Conservation (phyloP, 2,329 filamentous ascomycete genomes). For the Achaetomium macrosporum region DNA sequence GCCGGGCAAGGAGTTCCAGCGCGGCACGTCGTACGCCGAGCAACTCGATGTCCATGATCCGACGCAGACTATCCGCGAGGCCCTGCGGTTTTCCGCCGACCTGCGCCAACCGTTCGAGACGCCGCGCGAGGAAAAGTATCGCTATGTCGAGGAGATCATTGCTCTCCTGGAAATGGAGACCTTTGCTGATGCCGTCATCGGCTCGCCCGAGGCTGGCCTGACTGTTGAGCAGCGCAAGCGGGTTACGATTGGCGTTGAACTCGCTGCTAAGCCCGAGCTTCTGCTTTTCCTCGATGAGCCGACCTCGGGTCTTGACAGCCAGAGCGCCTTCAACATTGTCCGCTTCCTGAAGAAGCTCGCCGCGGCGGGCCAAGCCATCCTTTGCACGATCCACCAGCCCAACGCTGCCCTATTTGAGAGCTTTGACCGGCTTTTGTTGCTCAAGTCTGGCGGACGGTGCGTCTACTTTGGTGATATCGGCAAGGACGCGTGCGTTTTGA, state of each 20-base stretch:
- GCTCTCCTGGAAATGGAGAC: slow-evolving; percentile 52
- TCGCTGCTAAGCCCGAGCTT: slow-evolving; percentile 74
- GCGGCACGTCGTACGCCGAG: slow-evolving; percentile 57
- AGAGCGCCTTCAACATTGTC: slow-evolving; percentile 70
- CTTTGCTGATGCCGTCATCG: slow-evolving; percentile 55
- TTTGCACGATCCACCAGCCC: slow-evolving; percentile 89
- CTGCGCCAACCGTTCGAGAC: slow-evolving; percentile 52
- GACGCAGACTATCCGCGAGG: slow-evolving; percentile 57
- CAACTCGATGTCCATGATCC: slow-evolving; percentile 59
- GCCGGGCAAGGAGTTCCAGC: slow-evolving; percentile 55
- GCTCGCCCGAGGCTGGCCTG: slow-evolving; percentile 60
- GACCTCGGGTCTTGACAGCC: slow-evolving; percentile 66
- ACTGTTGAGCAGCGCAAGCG: slow-evolving; percentile 64
- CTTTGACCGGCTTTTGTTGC: slow-evolving; percentile 75
- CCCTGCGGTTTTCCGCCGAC: slow-evolving; percentile 57
- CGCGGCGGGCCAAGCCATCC: slow-evolving; percentile 75
- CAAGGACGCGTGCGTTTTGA: slow-evolving; percentile 63
- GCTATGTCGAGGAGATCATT: slow-evolving; percentile 55
- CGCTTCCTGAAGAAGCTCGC: slow-evolving; percentile 72
- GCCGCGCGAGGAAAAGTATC: slow-evolving; percentile 49
- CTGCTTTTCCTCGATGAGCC: slow-evolving; percentile 76
- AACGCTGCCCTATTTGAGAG: slow-evolving; percentile 82
- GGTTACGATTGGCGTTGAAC: slow-evolving; percentile 86
- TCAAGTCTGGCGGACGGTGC: slow-evolving; percentile 71
- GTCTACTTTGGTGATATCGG: slow-evolving; percentile 87